Conservation (phyloP, 805 yeast genomes). For the Hanseniaspora taiwanica region DNA sequence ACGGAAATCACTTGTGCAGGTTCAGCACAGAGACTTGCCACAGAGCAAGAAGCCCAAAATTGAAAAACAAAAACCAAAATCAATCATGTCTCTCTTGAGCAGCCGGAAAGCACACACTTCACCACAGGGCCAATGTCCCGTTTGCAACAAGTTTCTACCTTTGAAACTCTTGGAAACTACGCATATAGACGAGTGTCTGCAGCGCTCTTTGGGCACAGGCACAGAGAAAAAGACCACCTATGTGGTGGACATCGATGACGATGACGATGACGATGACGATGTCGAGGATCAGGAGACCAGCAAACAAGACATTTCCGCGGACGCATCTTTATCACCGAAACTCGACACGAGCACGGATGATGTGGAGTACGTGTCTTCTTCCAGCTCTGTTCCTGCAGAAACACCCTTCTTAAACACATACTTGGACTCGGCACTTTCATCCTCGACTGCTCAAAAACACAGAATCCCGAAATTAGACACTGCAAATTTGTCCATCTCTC, state of each 20-base stretch:
- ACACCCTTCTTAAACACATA: constrained; percentile 2
- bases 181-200: constrained; percentile 52
- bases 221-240: not conserved
- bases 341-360: too few species aligned
- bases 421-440: constrained; percentile 11
- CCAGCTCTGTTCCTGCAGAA: not conserved
- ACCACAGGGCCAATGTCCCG: constrained; percentile 46
- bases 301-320: too few species aligned
- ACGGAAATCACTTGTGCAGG: not conserved
- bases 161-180: constrained; percentile 39
- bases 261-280: not conserved
- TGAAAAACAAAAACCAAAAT: constrained; percentile 2
- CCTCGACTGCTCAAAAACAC: constrained; percentile 19
- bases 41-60: constrained; percentile 3
- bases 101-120: constrained; percentile 7
- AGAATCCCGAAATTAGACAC: constrained; percentile 55
- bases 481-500: constrained; percentile 40
- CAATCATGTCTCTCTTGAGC: constrained; percentile 9
- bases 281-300: too few species aligned
- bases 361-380: too few species aligned
- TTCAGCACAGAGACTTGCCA: not conserved
- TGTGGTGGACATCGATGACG: not conserved
- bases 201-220: constrained; percentile 14
- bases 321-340: too few species aligned
- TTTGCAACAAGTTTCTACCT: constrained; percentile 45